Conservation (phyloP, 2,329 filamentous ascomycete species). For the Neopestalotiopsis clavispora region DNA sequence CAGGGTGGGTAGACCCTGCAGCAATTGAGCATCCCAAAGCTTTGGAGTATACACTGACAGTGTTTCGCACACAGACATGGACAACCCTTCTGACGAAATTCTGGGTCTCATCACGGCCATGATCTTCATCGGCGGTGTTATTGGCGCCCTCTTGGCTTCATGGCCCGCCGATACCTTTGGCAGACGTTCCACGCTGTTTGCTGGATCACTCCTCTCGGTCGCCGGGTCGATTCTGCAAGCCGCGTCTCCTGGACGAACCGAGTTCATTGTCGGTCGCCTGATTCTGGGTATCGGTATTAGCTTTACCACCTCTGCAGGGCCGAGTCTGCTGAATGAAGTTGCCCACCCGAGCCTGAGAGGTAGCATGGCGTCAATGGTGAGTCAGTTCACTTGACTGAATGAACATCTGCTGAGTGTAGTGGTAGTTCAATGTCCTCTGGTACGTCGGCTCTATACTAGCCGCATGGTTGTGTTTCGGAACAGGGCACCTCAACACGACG, state of each 20-base stretch:
- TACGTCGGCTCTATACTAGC: conserved; percentile 15
- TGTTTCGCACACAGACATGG: neutral
- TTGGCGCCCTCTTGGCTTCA: neutral
- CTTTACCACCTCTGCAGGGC: conserved; percentile 6
- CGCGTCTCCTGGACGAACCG: conserved; percentile 34
- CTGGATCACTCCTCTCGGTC: neutral
- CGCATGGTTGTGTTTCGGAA: conserved; percentile 13
- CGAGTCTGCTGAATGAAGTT: conserved; percentile 34
- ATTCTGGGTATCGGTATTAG: neutral
- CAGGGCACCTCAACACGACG: neutral
- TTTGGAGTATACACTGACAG: neutral
- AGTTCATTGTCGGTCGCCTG: conserved; percentile 58
- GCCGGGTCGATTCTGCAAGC: neutral
- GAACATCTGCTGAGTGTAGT: neutral
- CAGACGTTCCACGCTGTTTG: neutral
- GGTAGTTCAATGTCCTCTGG: conserved; percentile 24
- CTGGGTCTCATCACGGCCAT: neutral
- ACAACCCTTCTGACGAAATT: neutral
- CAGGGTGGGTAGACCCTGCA: neutral
- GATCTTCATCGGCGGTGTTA: neutral
- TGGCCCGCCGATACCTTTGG: neutral
- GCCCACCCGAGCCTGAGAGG: conserved; percentile 51
- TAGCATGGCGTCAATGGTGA: conserved; percentile 49
- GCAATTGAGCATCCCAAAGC: neutral
- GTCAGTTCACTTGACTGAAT: conserved; percentile 61